A percentile compares a stretch with the other conserved stretches of the same genome.
These are phyloP conservation scores for Talaromyces sp. DNA, from an alignment of 2,329 filamentous ascomycete species.

Conservation along the genomic window DNA sequence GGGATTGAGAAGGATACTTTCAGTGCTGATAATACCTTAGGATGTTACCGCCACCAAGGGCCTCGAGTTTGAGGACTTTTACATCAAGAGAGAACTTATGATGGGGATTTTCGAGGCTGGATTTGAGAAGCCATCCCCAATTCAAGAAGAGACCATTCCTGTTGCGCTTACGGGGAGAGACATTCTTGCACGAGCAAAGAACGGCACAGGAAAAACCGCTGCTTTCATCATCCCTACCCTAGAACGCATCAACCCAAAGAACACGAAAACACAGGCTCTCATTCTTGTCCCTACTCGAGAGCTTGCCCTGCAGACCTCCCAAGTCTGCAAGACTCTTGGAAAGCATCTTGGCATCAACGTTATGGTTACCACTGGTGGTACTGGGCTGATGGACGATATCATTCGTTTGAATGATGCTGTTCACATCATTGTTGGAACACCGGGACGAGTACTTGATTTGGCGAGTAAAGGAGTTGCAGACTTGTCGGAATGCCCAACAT, in stretches of 20 bases:
- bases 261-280: conserved; percentile 90
- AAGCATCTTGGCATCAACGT: conserved; percentile 97
- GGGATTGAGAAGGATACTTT: background rate
- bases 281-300: conserved; percentile 96
- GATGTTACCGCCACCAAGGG: conserved; percentile 98
- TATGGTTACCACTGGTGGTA: conserved; percentile 98
- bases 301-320: conserved; percentile 94
- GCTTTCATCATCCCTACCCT: conserved; percentile 95
- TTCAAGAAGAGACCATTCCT: conserved; percentile 98
- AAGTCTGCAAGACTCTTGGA: conserved; percentile 97
- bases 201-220: conserved; percentile 96
- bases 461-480: conserved; percentile 96
- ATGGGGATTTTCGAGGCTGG: conserved; percentile 99
- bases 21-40: conserved; percentile 37
- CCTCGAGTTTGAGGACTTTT: conserved; percentile 95
- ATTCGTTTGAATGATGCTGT: conserved; percentile 89
- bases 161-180: conserved; percentile 93
- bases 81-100: conserved; percentile 86
- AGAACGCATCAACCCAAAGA: conserved; percentile 94
- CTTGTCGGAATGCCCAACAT: conserved; percentile 91
- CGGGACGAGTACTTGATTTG: conserved; percentile 90
- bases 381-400: conserved; percentile 91
- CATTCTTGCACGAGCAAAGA: conserved; percentile 93
- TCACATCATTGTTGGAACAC: conserved; percentile 96
- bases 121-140: conserved; percentile 97